These are phyloP conservation scores for Komagataella kurtzmanii DNA, from an alignment of 805 yeast species.

Conservation along the genomic window DNA sequence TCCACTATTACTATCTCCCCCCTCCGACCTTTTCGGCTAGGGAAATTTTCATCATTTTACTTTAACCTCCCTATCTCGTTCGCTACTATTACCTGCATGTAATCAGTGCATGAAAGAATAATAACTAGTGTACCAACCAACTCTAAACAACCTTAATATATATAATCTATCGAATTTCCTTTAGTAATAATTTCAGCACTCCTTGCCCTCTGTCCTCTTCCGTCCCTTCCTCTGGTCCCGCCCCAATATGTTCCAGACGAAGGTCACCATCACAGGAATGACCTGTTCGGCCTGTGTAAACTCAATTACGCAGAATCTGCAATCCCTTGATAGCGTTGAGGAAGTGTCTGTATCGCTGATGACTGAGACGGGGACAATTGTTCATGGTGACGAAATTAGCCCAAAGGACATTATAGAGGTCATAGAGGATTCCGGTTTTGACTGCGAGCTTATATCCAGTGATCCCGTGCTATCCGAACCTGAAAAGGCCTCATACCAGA, in stretches of 20 bases:
- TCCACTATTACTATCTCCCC: too few species aligned
- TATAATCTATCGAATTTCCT: background rate
- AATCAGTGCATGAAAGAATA: background rate
- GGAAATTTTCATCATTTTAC: too few species aligned
- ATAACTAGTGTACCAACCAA: background rate
- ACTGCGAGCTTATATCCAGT: slow-evolving; percentile 10
- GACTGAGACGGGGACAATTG: slow-evolving; percentile 46
- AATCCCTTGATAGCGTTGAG: slow-evolving; percentile 33
- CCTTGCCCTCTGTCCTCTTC: background rate
- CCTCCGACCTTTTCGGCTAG: too few species aligned
- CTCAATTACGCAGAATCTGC: slow-evolving; percentile 45
- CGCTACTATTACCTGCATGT: background rate
- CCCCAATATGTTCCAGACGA: background rate
- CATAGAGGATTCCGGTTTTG: slow-evolving; percentile 69
- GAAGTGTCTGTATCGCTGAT: slow-evolving; percentile 51
- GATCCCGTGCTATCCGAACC: background rate
- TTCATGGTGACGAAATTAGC: background rate
- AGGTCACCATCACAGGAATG: slow-evolving; percentile 53
- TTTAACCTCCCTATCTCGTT: too few species aligned
- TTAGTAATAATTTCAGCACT: background rate
- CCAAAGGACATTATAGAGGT: slow-evolving; percentile 26
- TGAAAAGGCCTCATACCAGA: slow-evolving; percentile 2
- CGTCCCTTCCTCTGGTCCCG: background rate
- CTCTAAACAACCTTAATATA: background rate
- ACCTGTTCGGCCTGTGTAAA: slow-evolving; percentile 82